Conservation (phyloP, 1,284 basidiomycete species). For the Acaromyces ingoldii region DNA sequence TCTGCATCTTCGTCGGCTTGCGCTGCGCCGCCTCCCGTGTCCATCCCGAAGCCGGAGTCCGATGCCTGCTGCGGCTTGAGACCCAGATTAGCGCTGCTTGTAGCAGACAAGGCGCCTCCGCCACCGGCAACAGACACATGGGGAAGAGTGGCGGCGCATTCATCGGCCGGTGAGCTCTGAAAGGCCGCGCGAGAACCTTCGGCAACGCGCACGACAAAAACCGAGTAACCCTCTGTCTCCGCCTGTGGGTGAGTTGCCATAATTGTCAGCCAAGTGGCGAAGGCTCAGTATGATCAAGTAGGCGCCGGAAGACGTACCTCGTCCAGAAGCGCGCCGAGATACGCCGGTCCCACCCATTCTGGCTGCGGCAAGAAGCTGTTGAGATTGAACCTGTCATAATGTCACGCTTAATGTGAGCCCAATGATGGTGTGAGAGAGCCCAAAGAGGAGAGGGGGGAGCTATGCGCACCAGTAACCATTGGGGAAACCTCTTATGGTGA, state of each 20-base stretch:
- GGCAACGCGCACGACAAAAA: constrained; percentile 36
- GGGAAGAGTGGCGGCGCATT: constrained; percentile 33
- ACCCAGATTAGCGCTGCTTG: constrained; percentile 11
- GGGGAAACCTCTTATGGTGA: constrained; percentile 44
- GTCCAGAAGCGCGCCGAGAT: constrained; percentile 43
- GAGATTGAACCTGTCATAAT: constrained; percentile 35
- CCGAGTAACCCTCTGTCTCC: constrained; percentile 41
- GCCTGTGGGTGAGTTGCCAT: constrained; percentile 8
- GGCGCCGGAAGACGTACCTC: constrained; percentile 13
- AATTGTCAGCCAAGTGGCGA: not conserved
- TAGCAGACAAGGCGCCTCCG: not conserved
- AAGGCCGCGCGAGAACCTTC: constrained; percentile 17
- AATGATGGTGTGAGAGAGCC: too few species aligned
- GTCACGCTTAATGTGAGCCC: not conserved
- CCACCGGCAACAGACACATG: not conserved
- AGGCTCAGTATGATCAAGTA: too few species aligned
- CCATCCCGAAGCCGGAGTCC: constrained; percentile 6
- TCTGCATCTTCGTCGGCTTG: constrained; percentile 25
- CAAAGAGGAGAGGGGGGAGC: too few species aligned
- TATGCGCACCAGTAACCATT: constrained; percentile 25
- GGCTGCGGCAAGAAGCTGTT: constrained; percentile 42
- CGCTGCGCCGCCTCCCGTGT: not conserved
- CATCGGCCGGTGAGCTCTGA: constrained; percentile 27
- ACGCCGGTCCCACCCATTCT: constrained; percentile 39
- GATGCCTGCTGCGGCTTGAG: constrained; percentile 15